phyloP scores from a whole-genome alignment of 2,329 filamentous ascomycete species.

The Xylaria sp. region DNA sequence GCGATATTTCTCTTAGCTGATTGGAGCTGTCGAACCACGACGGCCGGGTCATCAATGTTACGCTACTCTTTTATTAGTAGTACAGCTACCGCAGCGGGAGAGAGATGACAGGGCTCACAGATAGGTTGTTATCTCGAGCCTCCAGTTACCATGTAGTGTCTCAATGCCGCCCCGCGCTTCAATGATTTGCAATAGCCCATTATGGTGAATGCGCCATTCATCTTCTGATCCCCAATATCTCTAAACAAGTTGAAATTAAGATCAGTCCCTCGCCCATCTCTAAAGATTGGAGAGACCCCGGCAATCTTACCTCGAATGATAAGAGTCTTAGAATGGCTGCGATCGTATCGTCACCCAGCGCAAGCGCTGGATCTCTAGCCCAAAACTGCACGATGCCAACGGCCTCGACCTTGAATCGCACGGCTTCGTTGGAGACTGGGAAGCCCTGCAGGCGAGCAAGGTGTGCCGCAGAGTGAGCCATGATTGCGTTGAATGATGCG shows the following conservation, averaged over 20 bases:
- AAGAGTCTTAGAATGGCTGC: slow-evolving; percentile 42
- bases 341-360: slow-evolving; percentile 44
- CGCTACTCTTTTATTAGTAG: not conserved
- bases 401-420: slow-evolving; percentile 44
- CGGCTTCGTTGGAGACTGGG: slow-evolving; percentile 34
- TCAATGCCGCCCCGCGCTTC: slow-evolving; percentile 42
- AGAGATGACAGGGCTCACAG: slow-evolving; percentile 33
- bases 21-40: slow-evolving; percentile 27
- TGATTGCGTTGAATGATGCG: slow-evolving; percentile 48
- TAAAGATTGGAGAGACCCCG: not conserved
- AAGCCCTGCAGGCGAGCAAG: slow-evolving; percentile 43
- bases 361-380: slow-evolving; percentile 39
- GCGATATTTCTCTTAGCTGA: slow-evolving; percentile 21
- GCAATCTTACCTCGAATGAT: slow-evolving; percentile 41
- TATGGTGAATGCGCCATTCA: slow-evolving; percentile 43
- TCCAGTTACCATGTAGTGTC: slow-evolving; percentile 40
- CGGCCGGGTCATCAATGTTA: slow-evolving; percentile 19
- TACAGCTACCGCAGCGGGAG: too few species aligned
- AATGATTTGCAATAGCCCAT: slow-evolving; percentile 42
- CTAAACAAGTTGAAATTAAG: not conserved
- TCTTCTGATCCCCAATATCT: slow-evolving; percentile 43
- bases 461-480: slow-evolving; percentile 49
- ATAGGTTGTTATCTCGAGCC: slow-evolving; percentile 32
- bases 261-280: not conserved
- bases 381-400: slow-evolving; percentile 43